Percentiles rank a stretch among this genome's conserved stretches.
Conservation (phyloP, 345 rosid species). For the Salix koriyanagi region DNA sequence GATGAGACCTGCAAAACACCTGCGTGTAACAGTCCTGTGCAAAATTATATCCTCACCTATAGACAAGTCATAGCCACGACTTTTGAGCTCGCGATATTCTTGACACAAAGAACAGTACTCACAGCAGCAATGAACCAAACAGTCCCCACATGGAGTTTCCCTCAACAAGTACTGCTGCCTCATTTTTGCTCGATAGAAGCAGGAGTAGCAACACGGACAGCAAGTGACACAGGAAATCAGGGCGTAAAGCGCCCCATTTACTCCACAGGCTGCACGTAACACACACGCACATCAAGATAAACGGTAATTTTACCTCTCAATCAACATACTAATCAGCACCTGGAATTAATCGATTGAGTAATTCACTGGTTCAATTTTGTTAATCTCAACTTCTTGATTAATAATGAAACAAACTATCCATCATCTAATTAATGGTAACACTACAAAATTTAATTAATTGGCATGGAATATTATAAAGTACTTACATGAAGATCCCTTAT, state of each 20-base stretch:
- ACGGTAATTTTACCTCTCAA: background rate
- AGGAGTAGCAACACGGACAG: conserved; percentile 32
- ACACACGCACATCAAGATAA: background rate
- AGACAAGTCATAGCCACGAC: conserved; percentile 24
- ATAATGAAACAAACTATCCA: background rate
- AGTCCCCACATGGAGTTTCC: conserved; percentile 27
- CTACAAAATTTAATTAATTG: background rate
- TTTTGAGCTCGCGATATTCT: conserved; percentile 30
- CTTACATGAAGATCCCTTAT: conserved; percentile 41
- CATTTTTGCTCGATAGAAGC: conserved; percentile 40
- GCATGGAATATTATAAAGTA: background rate
- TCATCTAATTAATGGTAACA: background rate
- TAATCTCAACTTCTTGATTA: background rate
- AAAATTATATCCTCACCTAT: conserved; percentile 7
- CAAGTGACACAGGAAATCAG: conserved; percentile 23
- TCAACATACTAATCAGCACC: background rate
- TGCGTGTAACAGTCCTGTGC: background rate
- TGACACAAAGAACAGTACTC: conserved; percentile 31
- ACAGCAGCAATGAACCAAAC: conserved; percentile 30
- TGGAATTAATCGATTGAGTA: background rate
- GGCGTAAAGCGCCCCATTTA: conserved; percentile 36
- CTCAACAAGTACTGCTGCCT: conserved; percentile 31
- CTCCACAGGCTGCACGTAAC: conserved; percentile 34
- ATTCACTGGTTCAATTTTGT: background rate
- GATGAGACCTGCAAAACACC: background rate